Percentiles rank a stretch among this genome's conserved stretches.
These are phyloP conservation scores for Thelonectria discophora DNA, from an alignment of 2,329 filamentous ascomycete species.

Conservation along the genomic window DNA sequence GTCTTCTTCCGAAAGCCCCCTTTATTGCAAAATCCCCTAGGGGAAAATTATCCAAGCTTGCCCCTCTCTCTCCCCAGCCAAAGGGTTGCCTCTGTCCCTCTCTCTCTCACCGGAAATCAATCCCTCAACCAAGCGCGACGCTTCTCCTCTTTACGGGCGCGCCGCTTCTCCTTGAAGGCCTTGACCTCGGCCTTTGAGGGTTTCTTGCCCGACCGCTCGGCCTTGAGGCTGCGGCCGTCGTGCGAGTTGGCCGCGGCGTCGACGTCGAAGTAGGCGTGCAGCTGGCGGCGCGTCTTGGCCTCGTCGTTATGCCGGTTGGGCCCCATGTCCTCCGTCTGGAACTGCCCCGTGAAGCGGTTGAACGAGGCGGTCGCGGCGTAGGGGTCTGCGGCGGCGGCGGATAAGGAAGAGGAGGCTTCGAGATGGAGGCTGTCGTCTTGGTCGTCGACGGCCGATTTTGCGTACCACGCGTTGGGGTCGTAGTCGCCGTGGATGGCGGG, in stretches of 20 bases:
- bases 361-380: conserved; percentile 80
- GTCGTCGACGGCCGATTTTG: conserved; percentile 60
- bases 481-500: conserved; percentile 96
- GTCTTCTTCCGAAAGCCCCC: conserved; percentile 4
- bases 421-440: conserved; percentile 36
- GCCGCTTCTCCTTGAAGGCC: conserved; percentile 88
- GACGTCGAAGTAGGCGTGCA: conserved; percentile 96
- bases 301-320: conserved; percentile 86
- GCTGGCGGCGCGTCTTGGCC: conserved; percentile 85
- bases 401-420: conserved; percentile 35
- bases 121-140: conserved; percentile 89
- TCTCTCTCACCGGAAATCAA: conserved; percentile 54
- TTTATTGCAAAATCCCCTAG: not conserved
- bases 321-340: conserved; percentile 73
- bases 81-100: too few species aligned
- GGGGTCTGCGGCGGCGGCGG: conserved; percentile 43
- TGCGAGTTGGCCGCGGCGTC: conserved; percentile 92
- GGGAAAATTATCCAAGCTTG: not conserved
- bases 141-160: conserved; percentile 93
- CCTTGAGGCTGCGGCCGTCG: conserved; percentile 89
- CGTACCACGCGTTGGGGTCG: conserved; percentile 95
- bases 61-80: too few species aligned
- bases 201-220: conserved; percentile 87
- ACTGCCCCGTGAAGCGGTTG: conserved; percentile 89
- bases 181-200: conserved; percentile 87